A percentile compares a stretch with the other conserved stretches of the same genome.
These are phyloP conservation scores for Rhododendron ferrugineum DNA, from an alignment of 148 eudicot genomes.

Conservation along the genomic window DNA sequence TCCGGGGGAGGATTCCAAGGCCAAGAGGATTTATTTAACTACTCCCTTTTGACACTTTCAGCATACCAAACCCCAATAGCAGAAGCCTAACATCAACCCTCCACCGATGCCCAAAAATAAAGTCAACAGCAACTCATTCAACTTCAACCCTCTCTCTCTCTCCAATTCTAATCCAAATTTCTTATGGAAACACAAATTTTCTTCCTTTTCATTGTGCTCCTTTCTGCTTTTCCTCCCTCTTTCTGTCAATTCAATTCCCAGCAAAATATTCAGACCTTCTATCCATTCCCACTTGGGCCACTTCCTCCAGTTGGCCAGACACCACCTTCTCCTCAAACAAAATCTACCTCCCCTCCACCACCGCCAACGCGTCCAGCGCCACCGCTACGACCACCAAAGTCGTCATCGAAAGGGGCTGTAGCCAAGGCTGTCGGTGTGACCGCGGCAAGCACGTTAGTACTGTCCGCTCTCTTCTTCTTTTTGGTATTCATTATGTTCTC, in stretches of 20 bases:
- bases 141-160: slow-evolving; percentile 4
- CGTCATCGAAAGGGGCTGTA: slow-evolving; percentile 38
- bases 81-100: not conserved
- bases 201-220: slow-evolving; percentile 20
- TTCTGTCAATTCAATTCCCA: slow-evolving; percentile 33
- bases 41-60: slow-evolving; percentile 28
- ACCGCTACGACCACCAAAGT: slow-evolving; percentile 10
- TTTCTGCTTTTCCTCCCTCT: slow-evolving; percentile 23
- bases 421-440: slow-evolving; percentile 61
- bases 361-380: slow-evolving; percentile 5
- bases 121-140: slow-evolving; percentile 1
- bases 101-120: slow-evolving; percentile 14
- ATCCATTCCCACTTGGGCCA: slow-evolving; percentile 28
- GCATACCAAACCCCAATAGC: slow-evolving; percentile 20
- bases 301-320: slow-evolving; percentile 18
- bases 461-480: slow-evolving; percentile 52
- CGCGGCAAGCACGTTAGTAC: slow-evolving; percentile 48
- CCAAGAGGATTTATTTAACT: slow-evolving; percentile 17
- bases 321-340: slow-evolving; percentile 13
- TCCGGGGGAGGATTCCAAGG: slow-evolving; percentile 4
- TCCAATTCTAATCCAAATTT: not conserved
- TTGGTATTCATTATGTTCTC: slow-evolving; percentile 24
- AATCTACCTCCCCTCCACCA: slow-evolving; percentile 5
- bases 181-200: slow-evolving; percentile 19
- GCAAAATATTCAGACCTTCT: slow-evolving; percentile 60